phyloP scores from a whole-genome alignment of 305 asterid genomes.

The Fraxinus angustifolia region DNA sequence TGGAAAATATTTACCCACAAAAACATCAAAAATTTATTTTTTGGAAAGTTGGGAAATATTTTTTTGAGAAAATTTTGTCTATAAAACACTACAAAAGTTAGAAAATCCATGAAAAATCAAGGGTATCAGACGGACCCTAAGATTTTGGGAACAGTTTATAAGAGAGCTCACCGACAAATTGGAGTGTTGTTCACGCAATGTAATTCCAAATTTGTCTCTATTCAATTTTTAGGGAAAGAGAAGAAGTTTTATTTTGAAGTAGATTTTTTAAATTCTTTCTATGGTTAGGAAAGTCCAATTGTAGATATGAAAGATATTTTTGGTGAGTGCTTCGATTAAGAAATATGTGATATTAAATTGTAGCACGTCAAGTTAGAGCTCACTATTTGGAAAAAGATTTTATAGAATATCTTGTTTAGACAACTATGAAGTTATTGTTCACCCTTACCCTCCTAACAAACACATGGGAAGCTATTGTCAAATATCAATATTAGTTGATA shows the following conservation, averaged over 20 bases:
- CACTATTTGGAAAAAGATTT: not conserved
- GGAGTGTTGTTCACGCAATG: not conserved
- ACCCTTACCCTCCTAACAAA: not conserved
- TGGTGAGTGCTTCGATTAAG: not conserved
- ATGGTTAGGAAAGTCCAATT: not conserved
- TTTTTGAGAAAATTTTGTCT: too few relatives aligned
- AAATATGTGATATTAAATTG: not conserved
- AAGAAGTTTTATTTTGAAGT: not conserved
- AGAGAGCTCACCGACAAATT: not conserved
- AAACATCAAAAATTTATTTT: too few relatives aligned
- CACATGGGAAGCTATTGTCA: not conserved
- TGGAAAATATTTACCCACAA: too few relatives aligned
- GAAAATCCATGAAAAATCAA: too few relatives aligned
- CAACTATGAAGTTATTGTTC: too few relatives aligned
- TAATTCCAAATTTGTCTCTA: not conserved
- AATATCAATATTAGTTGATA: not conserved
- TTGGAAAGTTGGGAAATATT: too few relatives aligned
- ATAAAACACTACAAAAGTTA: too few relatives aligned
- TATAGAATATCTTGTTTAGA: not conserved
- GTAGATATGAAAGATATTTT: not conserved
- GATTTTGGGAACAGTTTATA: not conserved
- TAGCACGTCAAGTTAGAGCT: not conserved
- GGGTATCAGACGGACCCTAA: too few relatives aligned
- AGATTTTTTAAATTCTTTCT: not conserved
- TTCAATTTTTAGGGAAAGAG: not conserved